Evolutionary conservation across 2,329 filamentous ascomycete genomes (phyloP).

Genomic region (Alternaria arbusti): DNA sequence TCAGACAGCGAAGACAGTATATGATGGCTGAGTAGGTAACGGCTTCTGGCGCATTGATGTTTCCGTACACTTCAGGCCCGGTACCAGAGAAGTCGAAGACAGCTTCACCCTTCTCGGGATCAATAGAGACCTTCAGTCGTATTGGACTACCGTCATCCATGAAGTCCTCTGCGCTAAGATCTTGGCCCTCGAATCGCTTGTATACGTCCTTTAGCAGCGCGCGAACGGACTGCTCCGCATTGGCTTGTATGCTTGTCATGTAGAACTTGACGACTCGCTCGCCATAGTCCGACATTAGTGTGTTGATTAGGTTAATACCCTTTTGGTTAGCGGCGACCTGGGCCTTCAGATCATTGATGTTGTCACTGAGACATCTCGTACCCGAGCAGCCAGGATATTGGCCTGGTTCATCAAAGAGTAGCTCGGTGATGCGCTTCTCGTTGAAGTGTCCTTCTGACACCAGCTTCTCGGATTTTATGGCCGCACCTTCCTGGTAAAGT

Average conservation of each 20-base stretch:
- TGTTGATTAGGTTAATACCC: slow-evolving; percentile 77
- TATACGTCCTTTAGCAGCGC: slow-evolving; percentile 75
- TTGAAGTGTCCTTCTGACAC: slow-evolving; percentile 80
- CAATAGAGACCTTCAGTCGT: slow-evolving; percentile 74
- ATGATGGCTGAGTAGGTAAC: slow-evolving; percentile 86
- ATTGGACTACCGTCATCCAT: slow-evolving; percentile 90
- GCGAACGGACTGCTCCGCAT: slow-evolving; percentile 78
- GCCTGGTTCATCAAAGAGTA: slow-evolving; percentile 76
- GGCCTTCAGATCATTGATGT: slow-evolving; percentile 84
- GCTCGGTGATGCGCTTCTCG: slow-evolving; percentile 74
- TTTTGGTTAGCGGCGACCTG: slow-evolving; percentile 88
- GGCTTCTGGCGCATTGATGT: slow-evolving; percentile 81
- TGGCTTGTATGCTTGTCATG: slow-evolving; percentile 82
- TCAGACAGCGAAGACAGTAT: slow-evolving; percentile 81
- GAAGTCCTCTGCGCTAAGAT: slow-evolving; percentile 77
- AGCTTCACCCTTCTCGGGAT: slow-evolving; percentile 75
- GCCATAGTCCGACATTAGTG: slow-evolving; percentile 78
- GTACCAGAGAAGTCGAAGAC: slow-evolving; percentile 81
- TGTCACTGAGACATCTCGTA: slow-evolving; percentile 80
- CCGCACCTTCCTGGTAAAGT: slow-evolving; percentile 63
- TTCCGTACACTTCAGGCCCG: slow-evolving; percentile 78
- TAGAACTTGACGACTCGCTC: slow-evolving; percentile 81
- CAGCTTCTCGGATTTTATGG: slow-evolving; percentile 67
- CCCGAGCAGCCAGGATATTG: slow-evolving; percentile 77
- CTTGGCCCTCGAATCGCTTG: slow-evolving; percentile 70